Base-by-base conservation (phyloP, 768 basidiomycete genomes). In the Termitomyces sp. region DNA sequence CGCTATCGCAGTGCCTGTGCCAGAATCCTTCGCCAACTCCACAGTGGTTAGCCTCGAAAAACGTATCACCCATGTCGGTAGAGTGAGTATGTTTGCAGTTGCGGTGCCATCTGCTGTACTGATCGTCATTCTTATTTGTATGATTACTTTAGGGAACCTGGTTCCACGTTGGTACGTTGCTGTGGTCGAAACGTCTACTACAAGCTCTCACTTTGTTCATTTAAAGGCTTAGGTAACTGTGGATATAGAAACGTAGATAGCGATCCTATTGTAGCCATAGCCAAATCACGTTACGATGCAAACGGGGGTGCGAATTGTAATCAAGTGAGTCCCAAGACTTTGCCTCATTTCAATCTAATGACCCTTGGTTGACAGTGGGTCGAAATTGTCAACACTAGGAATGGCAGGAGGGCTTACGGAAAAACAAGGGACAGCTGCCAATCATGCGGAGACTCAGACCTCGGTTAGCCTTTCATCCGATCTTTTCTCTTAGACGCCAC, bases 211-310 rank as follows among this genome's bases (percentile, higher is more conserved):
- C 54, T 52, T 23, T 47, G 28, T 56, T 35, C 55, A 30, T 51
- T 52, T n/a, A 44, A 47, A 76, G 76, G 75, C 32, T 63, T 75
- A 25, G 88, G 86, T 43, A 86, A 88, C 68, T 91, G 89, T 64
- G 87, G 87, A 27, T 61, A 76, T 39, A 53, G 43, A 50, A 79
- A 87, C 66, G 67, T 47, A 35, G 66, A 79, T 65, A 76, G 62
- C 51, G 79, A 84, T 61, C 66, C 72, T 60, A 82, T 91, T 56
- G 77, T 89, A 45, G 89, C 89, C 14, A 78, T 90, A 61, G 75
- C 83, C 16, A 69, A 77, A 27, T 39, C 64, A 1, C 79, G 82
- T 25, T 90, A 84, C 64, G 76, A 77, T 59, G 61, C 65, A 12
- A 78, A 79, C 50, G 59, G 66, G 8, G 86, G 83, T 40, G 68